These are phyloP conservation scores for Talaromyces sp. DNA, from an alignment of 2,329 filamentous ascomycete genomes.

Conservation along the genomic window DNA sequence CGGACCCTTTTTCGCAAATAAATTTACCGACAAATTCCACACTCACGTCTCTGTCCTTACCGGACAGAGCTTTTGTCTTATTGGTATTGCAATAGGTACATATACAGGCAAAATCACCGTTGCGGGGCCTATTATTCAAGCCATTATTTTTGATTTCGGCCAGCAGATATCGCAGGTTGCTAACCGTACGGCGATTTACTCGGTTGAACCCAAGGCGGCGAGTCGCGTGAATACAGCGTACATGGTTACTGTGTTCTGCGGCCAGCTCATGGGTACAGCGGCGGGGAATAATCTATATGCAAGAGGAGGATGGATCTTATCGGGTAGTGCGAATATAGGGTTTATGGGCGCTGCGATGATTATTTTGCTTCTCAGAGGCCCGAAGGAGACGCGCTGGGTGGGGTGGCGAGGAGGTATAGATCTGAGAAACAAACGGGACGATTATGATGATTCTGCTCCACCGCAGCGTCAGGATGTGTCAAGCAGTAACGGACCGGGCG, in stretches of 20 bases:
- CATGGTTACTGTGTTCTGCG: slow-evolving; percentile 70
- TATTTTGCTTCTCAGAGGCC: slow-evolving; percentile 46
- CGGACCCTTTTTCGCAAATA: slow-evolving; percentile 63
- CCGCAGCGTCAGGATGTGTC: background rate
- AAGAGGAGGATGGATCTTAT: slow-evolving; percentile 50
- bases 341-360: slow-evolving; percentile 47
- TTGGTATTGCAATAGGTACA: slow-evolving; percentile 62
- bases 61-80: slow-evolving; percentile 54
- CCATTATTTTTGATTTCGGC: slow-evolving; percentile 65
- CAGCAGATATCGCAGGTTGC: slow-evolving; percentile 69
- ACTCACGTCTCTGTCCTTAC: slow-evolving; percentile 63
- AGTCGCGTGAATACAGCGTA: slow-evolving; percentile 78
- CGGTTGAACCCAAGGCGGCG: slow-evolving; percentile 62
- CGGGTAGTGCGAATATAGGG: slow-evolving; percentile 53
- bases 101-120: slow-evolving; percentile 62
- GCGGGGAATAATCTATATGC: slow-evolving; percentile 55
- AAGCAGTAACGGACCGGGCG: no score
- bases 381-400: slow-evolving; percentile 54
- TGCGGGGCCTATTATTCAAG: slow-evolving; percentile 68
- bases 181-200: slow-evolving; percentile 65
- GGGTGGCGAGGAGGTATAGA: slow-evolving; percentile 57
- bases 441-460: background rate
- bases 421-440: slow-evolving; percentile 23
- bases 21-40: slow-evolving; percentile 65
- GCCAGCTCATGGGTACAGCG: slow-evolving; percentile 66